These are phyloP conservation scores for Globisporangium orthogonon DNA, from an alignment of 352 stramenopile genomes.

Conservation along the genomic window DNA sequence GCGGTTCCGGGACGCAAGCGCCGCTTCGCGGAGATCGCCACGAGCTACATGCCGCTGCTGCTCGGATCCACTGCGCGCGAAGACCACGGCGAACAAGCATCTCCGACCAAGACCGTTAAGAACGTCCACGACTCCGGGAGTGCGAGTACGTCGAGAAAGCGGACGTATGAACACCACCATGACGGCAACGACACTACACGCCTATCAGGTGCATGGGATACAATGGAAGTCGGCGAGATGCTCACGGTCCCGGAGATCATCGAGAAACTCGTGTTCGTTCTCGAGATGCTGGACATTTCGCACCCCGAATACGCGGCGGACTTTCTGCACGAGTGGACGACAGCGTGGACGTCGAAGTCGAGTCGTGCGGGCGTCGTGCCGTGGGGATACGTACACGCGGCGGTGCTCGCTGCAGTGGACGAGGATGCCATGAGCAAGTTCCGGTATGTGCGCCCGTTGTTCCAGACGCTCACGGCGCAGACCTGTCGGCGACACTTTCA, in stretches of 20 bases:
- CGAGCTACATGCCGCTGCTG: conserved; percentile 37
- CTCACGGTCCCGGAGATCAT: conserved; percentile 14
- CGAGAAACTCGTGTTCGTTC: conserved; percentile 13
- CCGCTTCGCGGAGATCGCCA: conserved; percentile 27
- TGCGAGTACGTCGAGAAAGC: no score
- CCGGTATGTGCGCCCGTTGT: conserved; percentile 9
- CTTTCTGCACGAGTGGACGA: conserved; percentile 44
- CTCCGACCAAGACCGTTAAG: background rate
- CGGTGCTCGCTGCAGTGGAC: conserved; percentile 12
- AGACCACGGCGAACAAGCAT: background rate
- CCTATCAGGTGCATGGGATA: conserved; percentile 4
- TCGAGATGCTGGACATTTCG: conserved; percentile 9
- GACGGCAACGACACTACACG: background rate
- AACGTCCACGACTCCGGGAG: background rate
- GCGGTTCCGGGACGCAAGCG: conserved; percentile 15
- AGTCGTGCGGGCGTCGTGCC: conserved; percentile 13
- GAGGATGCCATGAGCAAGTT: conserved; percentile 3
- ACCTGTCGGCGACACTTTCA: conserved; percentile 4
- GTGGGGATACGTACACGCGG: conserved; percentile 40
- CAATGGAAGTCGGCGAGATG: conserved; percentile 16
- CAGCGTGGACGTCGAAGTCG: conserved; percentile 27
- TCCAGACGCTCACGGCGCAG: conserved; percentile 13
- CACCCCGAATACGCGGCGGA: conserved; percentile 10
- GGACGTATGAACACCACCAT: no score
- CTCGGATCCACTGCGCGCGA: conserved; percentile 32